Percentiles rank a stretch among this genome's conserved stretches.
These are phyloP conservation scores for Penicillium lagena DNA, from an alignment of 495 filamentous ascomycete genomes.

Conservation along the genomic window DNA sequence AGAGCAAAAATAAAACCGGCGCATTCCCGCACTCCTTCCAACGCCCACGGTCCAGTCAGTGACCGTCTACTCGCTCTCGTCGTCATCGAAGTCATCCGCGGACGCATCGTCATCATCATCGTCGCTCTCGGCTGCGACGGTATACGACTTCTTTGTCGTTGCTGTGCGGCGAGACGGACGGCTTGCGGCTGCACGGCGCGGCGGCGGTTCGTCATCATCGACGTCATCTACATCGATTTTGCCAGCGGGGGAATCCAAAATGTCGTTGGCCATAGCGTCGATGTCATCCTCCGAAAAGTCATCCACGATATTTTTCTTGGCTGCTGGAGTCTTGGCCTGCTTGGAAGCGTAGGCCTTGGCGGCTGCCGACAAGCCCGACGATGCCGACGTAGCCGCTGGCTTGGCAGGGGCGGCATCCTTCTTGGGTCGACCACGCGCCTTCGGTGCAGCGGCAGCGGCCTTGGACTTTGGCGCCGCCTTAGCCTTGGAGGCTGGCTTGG, in stretches of 20 bases:
- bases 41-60: neutral
- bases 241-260: constrained; percentile 44
- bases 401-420: constrained; percentile 31
- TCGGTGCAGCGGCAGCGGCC: constrained; percentile 28
- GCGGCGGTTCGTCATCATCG: constrained; percentile 24
- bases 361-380: constrained; percentile 57
- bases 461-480: constrained; percentile 34
- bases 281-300: constrained; percentile 43
- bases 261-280: constrained; percentile 51
- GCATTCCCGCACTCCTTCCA: neutral
- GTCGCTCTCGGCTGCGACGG: constrained; percentile 47
- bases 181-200: constrained; percentile 28
- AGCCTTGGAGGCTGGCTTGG: constrained; percentile 22
- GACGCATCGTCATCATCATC: constrained; percentile 41
- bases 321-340: constrained; percentile 45
- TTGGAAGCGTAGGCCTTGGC: constrained; percentile 80
- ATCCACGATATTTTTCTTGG: constrained; percentile 33
- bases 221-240: constrained; percentile 27
- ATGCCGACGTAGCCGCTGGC: constrained; percentile 37
- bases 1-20: too few relatives aligned
- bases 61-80: constrained; percentile 29
- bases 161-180: constrained; percentile 50
- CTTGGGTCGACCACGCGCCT: constrained; percentile 49
- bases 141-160: constrained; percentile 48
- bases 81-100: constrained; percentile 33